Evolutionary conservation across 768 basidiomycete genomes (phyloP), one percentile per base, ranked within the genome.

Genomic region (Phlebiopsis flavidoalba): DNA sequence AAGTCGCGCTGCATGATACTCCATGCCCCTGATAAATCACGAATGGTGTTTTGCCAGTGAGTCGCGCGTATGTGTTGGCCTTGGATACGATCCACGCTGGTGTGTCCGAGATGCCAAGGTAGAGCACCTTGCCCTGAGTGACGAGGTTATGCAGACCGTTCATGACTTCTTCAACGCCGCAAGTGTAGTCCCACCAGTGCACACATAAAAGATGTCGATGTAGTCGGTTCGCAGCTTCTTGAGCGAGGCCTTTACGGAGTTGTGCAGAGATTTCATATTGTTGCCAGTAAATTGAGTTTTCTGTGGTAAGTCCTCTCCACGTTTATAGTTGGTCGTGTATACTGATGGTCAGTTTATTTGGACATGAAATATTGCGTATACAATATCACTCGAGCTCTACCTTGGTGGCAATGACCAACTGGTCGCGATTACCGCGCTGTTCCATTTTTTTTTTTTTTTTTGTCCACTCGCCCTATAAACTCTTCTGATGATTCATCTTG

Each of bases 221-320:
- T 81, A 88, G 15, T 78, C 72, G 0, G 85, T 86, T 50, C 82
- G 72, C 22, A 88, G 75, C 61, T 84, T 86, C 62, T 73, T 73
- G 57, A 81, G 70, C 43, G 72, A 74, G 1, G 67, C 71, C 17
- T 72, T 70, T 5, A 77, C 66, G 4, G 70, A 74, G 46, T 73
- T 21, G 31, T 60, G 63, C 50, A 78, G 57, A 1, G 65, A 69
- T 65, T 79, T 78, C 55, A 71, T 62, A 62, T 70, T 64, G 71
- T 80, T 81, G 14, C 79, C 78, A 17, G 61, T 61, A 63, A 74
- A 80, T 70, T 81, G 77, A 69, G 76, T 49, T 58, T 72, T 64
- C 70, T 73, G 47, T 68, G 60, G 59, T 15, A 69, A 46, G 12
- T 11, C 8, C 40, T 11, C 57, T 5, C 50, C 54, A 6, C 57